Percentiles rank a stretch among this genome's conserved stretches.
These are phyloP conservation scores for Lichtheimia ramosa DNA, from an alignment of 371 early-diverging fungal species.

Conservation along the genomic window DNA sequence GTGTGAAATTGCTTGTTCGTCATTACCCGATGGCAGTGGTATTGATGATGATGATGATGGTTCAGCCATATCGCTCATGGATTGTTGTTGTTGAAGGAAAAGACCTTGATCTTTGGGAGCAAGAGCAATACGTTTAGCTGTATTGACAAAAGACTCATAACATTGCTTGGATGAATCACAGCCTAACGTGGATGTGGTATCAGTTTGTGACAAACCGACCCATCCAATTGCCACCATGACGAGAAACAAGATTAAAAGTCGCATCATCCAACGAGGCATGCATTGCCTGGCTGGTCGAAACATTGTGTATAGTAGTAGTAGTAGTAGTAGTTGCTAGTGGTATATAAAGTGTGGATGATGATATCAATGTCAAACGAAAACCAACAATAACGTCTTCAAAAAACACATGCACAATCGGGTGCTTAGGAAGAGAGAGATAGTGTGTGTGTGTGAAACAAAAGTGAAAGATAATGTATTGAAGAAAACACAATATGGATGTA, in stretches of 20 bases:
- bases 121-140: conserved; percentile 3
- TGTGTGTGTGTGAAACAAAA: too few species aligned
- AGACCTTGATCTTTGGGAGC: not conserved
- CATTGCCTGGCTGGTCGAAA: conserved; percentile 18
- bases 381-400: too few species aligned
- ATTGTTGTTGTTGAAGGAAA: not conserved
- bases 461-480: too few species aligned
- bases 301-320: conserved; percentile 9
- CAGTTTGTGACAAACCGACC: conserved; percentile 2
- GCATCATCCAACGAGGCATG: conserved; percentile 18
- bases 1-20: not conserved
- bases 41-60: not conserved
- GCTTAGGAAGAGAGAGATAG: too few species aligned
- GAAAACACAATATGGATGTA: too few species aligned
- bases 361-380: too few species aligned
- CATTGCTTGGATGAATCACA: conserved; percentile 15
- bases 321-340: too few species aligned
- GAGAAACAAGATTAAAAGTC: conserved; percentile 5
- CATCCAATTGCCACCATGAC: conserved; percentile 1
- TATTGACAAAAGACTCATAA: conserved; percentile 12
- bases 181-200: not conserved
- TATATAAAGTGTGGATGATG: too few species aligned
- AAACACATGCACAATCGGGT: too few species aligned
- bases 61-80: not conserved
- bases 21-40: not conserved